Percentiles rank a stretch among this genome's conserved stretches.
Evolutionary conservation across 345 rosid species (phyloP).

Genomic region (Capsella bursapastoris): DNA sequence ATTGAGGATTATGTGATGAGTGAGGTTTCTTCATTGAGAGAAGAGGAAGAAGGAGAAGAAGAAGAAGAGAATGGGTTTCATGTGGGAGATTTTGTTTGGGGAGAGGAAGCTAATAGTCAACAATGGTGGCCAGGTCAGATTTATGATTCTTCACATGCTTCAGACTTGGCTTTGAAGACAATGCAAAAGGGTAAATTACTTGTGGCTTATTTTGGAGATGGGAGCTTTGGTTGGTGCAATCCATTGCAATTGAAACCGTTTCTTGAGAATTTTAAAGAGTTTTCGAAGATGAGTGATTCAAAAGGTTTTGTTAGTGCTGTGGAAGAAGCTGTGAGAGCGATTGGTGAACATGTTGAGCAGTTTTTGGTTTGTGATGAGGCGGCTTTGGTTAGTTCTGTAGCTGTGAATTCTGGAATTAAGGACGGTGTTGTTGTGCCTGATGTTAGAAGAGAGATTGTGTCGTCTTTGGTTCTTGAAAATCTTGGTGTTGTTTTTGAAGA

Average conservation of each 20-base stretch:
- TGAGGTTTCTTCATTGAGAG: conserved; percentile 59
- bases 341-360: conserved; percentile 61
- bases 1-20: conserved; percentile 61
- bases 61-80: conserved; percentile 50
- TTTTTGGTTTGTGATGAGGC: conserved; percentile 56
- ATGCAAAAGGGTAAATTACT: conserved; percentile 59
- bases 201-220: conserved; percentile 78
- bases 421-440: conserved; percentile 69
- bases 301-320: conserved; percentile 60
- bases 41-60: conserved; percentile 36
- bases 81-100: conserved; percentile 91
- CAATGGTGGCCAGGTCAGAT: conserved; percentile 97
- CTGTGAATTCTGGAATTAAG: conserved; percentile 66
- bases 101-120: conserved; percentile 60
- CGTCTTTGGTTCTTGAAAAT: conserved; percentile 45
- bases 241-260: conserved; percentile 78
- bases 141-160: conserved; percentile 67
- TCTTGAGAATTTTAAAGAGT: conserved; percentile 60
- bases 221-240: conserved; percentile 76
- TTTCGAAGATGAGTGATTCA: conserved; percentile 58
- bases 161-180: conserved; percentile 63
- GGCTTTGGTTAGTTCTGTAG: conserved; percentile 48
- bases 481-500: conserved; percentile 50
- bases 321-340: conserved; percentile 59
- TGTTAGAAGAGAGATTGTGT: conserved; percentile 54